Evolutionary conservation across 148 eudicot species (phyloP), one percentile per base, ranked within the genome.

Genomic region (Camellia japonica): DNA sequence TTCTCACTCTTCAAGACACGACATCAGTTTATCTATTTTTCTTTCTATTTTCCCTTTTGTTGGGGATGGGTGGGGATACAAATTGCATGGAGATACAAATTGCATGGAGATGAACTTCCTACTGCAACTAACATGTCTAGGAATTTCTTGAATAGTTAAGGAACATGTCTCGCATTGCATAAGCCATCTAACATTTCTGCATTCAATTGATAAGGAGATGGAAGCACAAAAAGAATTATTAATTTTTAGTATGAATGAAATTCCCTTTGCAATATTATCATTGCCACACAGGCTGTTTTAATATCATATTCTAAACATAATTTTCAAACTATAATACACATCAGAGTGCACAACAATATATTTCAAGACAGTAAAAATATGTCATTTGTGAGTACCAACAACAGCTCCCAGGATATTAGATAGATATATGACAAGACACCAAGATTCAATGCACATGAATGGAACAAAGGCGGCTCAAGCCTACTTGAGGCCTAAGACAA

Each of bases 151-250:
- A 18, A 74, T 54, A n/a, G 44, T 73, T 8, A 58, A 59, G 16
- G 43, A 74, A 43, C 49, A 11, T 72, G 11, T 52, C 59, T 23
- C 19, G 12, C 10, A 71, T 2, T 72, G 11, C 42, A 54, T 54
- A 11, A 5, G n/a, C 66, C 49, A 14, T 41, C 49, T 10, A 74
- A 55, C 23, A 56, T 74, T 56, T 14, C 13, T 56, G 64, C 64
- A 54, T 58, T 44, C 65, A 56, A 74, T 58, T 73, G 19, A 63
- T 30, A 58, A 74, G 42, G 68, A 64, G 42, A 60, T 60, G 20
- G n/a, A 51, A 72, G 38, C 6, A 56, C 65, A 58, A 66, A 66
- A 41, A 11, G 46, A 3, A 18, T 3, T 74, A 38, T 58, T 1
- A 11, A 56, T 46, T 30, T 58, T 16, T 42, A 74, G 49, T 3